Evolutionary conservation across 768 basidiomycete species (phyloP).

Genomic region (Psilocybe cyanescens): DNA sequence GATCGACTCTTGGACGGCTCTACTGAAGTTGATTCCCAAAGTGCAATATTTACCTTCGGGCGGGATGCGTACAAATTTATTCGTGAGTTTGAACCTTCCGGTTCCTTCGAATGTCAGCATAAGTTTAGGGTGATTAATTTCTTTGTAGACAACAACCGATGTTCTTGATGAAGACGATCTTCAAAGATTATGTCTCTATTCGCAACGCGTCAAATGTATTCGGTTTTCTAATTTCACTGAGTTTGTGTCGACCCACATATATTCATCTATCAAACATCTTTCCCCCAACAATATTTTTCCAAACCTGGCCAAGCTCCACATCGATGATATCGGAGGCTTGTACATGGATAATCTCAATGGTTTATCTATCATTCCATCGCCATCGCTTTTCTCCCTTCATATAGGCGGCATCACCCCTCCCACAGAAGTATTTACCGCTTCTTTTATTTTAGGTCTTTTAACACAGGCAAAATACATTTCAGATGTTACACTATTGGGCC

Average conservation of each 20-base stretch:
- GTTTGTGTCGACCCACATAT: conserved; percentile 7
- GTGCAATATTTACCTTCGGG: not conserved
- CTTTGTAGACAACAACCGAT: conserved; percentile 2
- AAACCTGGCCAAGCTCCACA: not conserved
- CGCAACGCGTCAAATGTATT: not conserved
- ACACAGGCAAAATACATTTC: not conserved
- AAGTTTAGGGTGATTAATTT: no score
- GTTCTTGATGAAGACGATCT: not conserved
- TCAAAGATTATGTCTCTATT: not conserved
- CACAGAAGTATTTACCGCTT: not conserved
- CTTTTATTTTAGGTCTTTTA: not conserved
- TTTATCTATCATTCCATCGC: not conserved
- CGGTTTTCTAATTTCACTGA: not conserved
- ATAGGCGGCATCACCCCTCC: not conserved
- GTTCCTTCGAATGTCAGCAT: no score
- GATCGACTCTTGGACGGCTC: conserved; percentile 3
- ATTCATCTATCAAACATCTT: not conserved
- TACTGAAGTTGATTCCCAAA: not conserved
- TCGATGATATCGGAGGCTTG: not conserved
- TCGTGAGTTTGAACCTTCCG: not conserved
- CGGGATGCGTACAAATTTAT: not conserved
- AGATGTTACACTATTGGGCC: not conserved
- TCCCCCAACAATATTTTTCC: not conserved
- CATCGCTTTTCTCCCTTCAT: not conserved
- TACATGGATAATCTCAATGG: not conserved